Conservation (phyloP, 2,329 filamentous ascomycete species). For the Verticillium nubilum region DNA sequence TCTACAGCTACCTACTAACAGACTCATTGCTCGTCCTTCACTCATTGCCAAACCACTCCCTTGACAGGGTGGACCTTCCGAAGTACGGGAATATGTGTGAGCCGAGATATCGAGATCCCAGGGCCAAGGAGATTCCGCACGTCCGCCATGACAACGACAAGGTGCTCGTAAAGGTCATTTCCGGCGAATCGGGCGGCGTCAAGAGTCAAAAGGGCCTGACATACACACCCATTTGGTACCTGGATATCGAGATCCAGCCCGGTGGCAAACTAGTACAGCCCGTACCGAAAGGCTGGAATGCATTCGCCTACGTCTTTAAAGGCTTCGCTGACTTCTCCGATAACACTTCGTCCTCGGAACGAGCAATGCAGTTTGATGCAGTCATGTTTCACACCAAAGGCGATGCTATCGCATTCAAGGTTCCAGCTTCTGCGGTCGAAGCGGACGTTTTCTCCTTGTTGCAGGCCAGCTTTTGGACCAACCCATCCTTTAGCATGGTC, state of each 20-base stretch:
- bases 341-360: constrained; percentile 36
- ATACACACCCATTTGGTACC: constrained; percentile 92
- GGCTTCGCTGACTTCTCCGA: constrained; percentile 61
- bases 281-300: constrained; percentile 78
- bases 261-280: constrained; percentile 72
- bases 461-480: constrained; percentile 76
- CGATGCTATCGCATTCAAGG: constrained; percentile 65
- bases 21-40: too few relatives aligned
- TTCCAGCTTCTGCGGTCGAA: constrained; percentile 58
- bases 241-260: constrained; percentile 78
- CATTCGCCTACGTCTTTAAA: constrained; percentile 80
- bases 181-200: constrained; percentile 76
- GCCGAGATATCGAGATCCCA: constrained; percentile 84
- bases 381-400: constrained; percentile 80
- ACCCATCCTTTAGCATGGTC: constrained; percentile 75
- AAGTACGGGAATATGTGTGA: constrained; percentile 78
- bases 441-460: constrained; percentile 61
- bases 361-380: constrained; percentile 71
- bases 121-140: constrained; percentile 70
- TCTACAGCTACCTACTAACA: too few relatives aligned
- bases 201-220: constrained; percentile 86
- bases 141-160: constrained; percentile 65
- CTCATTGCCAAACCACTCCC: too few relatives aligned
- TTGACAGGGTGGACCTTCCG: constrained; percentile 93
- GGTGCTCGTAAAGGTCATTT: constrained; percentile 88